Percentiles rank a stretch among this genome's conserved stretches.
phyloP scores from a whole-genome alignment of 208 protist species.

The Trichomonas vaginalis region DNA sequence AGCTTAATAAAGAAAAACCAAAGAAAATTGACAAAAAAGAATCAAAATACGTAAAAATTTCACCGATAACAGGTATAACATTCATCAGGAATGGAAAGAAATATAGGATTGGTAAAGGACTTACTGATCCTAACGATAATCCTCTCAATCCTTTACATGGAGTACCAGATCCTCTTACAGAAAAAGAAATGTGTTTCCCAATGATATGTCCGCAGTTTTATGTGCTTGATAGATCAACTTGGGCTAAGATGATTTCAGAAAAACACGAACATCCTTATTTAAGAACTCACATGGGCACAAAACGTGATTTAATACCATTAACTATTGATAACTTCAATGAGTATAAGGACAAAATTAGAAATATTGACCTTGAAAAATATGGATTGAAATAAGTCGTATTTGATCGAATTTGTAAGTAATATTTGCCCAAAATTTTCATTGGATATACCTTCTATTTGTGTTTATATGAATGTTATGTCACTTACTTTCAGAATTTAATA shows the following conservation, averaged over 20 bases:
- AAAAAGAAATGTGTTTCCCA: neutral
- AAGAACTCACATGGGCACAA: neutral
- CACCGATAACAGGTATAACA: neutral
- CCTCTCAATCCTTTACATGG: neutral
- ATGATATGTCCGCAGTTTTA: neutral
- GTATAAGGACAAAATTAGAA: neutral
- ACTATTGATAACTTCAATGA: neutral
- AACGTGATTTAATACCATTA: neutral
- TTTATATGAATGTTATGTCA: no score
- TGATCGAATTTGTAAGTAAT: no score
- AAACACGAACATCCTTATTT: neutral
- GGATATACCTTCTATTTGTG: no score
- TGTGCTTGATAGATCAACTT: neutral
- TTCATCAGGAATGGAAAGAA: neutral
- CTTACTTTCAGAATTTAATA: no score
- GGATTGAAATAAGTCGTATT: neutral
- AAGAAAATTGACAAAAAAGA: neutral
- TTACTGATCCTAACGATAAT: neutral
- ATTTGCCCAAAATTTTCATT: no score
- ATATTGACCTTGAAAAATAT: neutral
- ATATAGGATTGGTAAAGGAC: neutral
- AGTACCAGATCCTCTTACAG: neutral
- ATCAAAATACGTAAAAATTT: neutral
- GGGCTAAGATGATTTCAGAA: neutral
- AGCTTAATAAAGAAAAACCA: neutral